Evolutionary conservation across 2,329 filamentous ascomycete species (phyloP).

Genomic region (Colletotrichum caudatum): DNA sequence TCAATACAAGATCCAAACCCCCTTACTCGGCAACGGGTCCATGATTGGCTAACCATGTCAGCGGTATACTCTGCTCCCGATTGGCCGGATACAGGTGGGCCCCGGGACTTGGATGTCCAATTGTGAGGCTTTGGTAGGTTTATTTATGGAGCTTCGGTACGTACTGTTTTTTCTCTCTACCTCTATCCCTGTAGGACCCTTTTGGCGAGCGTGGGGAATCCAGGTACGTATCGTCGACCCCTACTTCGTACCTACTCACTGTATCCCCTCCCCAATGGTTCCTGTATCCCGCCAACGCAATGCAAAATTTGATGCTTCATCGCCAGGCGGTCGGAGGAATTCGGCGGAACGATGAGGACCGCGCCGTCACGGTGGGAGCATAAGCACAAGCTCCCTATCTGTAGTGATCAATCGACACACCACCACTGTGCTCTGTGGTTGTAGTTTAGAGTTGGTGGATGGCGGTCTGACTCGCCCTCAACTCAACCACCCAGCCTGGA

Average conservation of each 20-base stretch:
- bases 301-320: constrained; percentile 13
- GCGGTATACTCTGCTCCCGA: constrained; percentile 35
- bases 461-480: constrained; percentile 33
- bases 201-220: constrained; percentile 30
- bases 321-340: background rate
- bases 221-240: constrained; percentile 26
- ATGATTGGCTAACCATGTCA: constrained; percentile 32
- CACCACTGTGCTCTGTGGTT: no score
- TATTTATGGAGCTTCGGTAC: constrained; percentile 35
- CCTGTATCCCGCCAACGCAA: constrained; percentile 14
- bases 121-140: constrained; percentile 8
- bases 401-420: background rate
- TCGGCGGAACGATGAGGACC: background rate
- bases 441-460: background rate
- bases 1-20: constrained; percentile 38
- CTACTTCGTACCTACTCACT: no score
- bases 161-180: background rate
- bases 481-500: constrained; percentile 15
- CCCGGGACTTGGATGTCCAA: constrained; percentile 3
- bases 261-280: constrained; percentile 9
- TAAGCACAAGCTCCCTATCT: background rate
- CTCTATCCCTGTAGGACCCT: background rate
- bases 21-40: constrained; percentile 16
- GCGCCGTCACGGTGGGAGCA: background rate
- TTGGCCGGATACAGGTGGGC: constrained; percentile 9